These are phyloP conservation scores for Aspergillus haitiensis DNA, from an alignment of 495 filamentous ascomycete genomes.

Conservation along the genomic window DNA sequence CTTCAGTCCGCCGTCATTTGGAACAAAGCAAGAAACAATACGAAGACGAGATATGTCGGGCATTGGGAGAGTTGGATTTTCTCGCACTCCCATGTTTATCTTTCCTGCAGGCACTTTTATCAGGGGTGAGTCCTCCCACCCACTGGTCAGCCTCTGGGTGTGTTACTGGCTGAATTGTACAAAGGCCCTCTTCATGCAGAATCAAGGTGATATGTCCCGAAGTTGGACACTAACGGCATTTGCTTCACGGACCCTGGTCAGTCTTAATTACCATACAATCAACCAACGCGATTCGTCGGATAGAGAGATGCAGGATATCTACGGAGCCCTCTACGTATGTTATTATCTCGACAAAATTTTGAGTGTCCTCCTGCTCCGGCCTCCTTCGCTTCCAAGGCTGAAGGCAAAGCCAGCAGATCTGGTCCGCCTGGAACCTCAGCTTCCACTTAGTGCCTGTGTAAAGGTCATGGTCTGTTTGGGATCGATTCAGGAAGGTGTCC, in stretches of 20 bases:
- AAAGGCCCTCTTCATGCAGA: slow-evolving; percentile 8
- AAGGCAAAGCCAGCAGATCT: slow-evolving; percentile 27
- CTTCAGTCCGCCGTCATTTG: neutral
- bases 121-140: slow-evolving; percentile 2
- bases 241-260: slow-evolving; percentile 1
- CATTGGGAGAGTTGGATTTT: slow-evolving; percentile 2
- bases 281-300: neutral
- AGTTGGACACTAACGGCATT: slow-evolving; percentile 8
- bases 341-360: slow-evolving; percentile 40
- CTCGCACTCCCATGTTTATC: neutral
- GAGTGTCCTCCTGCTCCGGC: slow-evolving; percentile 39
- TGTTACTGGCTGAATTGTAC: neutral
- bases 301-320: neutral
- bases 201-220: slow-evolving; percentile 4
- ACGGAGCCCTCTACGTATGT: neutral
- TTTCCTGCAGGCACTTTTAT: slow-evolving; percentile 8
- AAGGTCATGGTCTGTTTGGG: slow-evolving; percentile 30
- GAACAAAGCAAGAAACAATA: slow-evolving; percentile 2
- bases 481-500: slow-evolving; percentile 23
- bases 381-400: slow-evolving; percentile 34
- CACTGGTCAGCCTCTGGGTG: neutral
- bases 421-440: slow-evolving; percentile 26
- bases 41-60: neutral
- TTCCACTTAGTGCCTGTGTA: slow-evolving; percentile 29
- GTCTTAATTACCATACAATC: slow-evolving; percentile 9